phyloP scores from a whole-genome alignment of 345 rosid species.

The Mercurialis annua region DNA sequence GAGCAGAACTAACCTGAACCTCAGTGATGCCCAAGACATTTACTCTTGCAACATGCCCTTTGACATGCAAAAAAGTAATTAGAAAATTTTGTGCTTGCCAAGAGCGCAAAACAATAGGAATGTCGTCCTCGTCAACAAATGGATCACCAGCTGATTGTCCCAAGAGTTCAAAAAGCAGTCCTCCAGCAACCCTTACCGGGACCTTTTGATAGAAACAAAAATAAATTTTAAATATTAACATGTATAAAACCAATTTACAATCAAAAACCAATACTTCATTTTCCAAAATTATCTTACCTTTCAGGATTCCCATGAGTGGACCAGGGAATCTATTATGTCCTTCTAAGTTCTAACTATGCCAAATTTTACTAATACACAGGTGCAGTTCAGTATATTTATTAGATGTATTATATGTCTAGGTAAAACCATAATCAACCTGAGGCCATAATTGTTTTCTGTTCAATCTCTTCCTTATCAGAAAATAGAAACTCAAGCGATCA shows the following conservation, averaged over 20 bases:
- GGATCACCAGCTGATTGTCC: constrained; percentile 99
- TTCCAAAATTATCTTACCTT: background rate
- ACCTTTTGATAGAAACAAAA: constrained; percentile 43
- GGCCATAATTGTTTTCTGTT: background rate
- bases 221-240: background rate
- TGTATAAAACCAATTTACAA: background rate
- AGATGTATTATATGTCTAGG: background rate
- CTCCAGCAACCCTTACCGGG: constrained; percentile 98
- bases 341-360: background rate
- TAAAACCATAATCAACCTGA: background rate
- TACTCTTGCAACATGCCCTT: constrained; percentile 51
- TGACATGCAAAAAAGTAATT: constrained; percentile 74
- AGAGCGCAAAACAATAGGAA: constrained; percentile 82
- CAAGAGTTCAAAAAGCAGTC: constrained; percentile 88
- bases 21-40: constrained; percentile 82
- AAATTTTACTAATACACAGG: too few relatives aligned
- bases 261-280: background rate
- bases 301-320: background rate
- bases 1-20: constrained; percentile 70
- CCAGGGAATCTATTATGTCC: background rate
- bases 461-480: background rate
- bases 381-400: background rate
- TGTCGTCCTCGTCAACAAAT: constrained; percentile 79
- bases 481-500: background rate
- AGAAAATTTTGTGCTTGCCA: constrained; percentile 97